Percentiles rank a stretch among this genome's conserved stretches.
Evolutionary conservation across 257 asterid species (phyloP).

Genomic region (Solanum infundibuliforme): DNA sequence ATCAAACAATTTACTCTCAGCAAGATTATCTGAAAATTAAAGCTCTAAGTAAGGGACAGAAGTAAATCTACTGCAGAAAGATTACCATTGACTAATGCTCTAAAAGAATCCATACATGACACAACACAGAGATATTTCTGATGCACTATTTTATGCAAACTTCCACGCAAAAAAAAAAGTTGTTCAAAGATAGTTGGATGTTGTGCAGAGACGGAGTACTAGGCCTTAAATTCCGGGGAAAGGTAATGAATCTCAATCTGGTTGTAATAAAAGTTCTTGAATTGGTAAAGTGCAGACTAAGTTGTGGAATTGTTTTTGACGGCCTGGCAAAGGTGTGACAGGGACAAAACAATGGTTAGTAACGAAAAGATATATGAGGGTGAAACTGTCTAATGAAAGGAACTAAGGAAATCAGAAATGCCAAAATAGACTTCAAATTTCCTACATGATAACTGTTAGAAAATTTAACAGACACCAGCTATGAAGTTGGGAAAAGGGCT

Average conservation of each 20-base stretch:
- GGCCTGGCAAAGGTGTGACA: not conserved
- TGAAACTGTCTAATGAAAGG: not conserved
- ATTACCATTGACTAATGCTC: not conserved
- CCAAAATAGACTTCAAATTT: not conserved
- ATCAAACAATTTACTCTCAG: slow-evolving; percentile 34
- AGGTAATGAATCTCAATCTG: not conserved
- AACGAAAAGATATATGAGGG: not conserved
- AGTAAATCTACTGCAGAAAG: not conserved
- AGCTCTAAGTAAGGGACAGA: not conserved
- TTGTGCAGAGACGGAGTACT: not conserved
- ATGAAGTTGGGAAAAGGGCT: not conserved
- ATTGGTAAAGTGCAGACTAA: not conserved
- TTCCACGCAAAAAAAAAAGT: not conserved
- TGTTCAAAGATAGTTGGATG: not conserved
- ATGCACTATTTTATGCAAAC: not conserved
- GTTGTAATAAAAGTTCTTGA: not conserved
- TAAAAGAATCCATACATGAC: not conserved
- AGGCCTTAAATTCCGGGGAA: not conserved
- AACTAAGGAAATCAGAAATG: not conserved
- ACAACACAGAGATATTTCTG: not conserved
- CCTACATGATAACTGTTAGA: not conserved
- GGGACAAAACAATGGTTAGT: not conserved
- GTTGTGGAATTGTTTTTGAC: not conserved
- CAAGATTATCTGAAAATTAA: slow-evolving; percentile 20
- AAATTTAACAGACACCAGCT: not conserved